phyloP scores from a whole-genome alignment of 352 stramenopile genomes.

The Aphanomyces invadans region DNA sequence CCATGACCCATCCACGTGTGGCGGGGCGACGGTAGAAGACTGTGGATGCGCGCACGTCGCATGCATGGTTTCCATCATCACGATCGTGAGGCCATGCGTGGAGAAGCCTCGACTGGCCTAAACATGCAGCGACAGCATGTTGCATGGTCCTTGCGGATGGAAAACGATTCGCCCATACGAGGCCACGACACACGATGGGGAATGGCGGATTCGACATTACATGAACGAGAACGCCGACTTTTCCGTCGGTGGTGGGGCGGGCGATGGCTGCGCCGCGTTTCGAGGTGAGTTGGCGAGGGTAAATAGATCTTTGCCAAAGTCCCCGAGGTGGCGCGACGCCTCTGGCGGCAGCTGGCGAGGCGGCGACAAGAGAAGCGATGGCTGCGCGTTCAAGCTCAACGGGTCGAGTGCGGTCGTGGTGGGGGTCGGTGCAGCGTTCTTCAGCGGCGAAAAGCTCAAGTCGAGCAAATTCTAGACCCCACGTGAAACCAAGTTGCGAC shows the following conservation, averaged over 20 bases:
- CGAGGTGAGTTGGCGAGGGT: conserved; percentile 78
- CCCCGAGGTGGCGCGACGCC: conserved; percentile 54
- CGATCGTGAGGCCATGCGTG: too few species aligned
- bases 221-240: conserved; percentile 85
- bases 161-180: too few species aligned
- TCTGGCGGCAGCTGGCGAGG: conserved; percentile 24
- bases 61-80: too few species aligned
- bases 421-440: background rate
- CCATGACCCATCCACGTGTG: too few species aligned
- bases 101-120: too few species aligned
- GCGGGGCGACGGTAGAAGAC: too few species aligned
- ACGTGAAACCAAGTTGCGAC: background rate
- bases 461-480: conserved; percentile 17
- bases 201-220: too few species aligned
- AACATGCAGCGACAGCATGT: too few species aligned
- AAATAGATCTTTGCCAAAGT: conserved; percentile 82
- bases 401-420: conserved; percentile 32
- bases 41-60: too few species aligned
- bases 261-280: conserved; percentile 29
- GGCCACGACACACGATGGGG: too few species aligned
- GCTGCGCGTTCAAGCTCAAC: conserved; percentile 10
- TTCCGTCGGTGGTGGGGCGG: conserved; percentile 27
- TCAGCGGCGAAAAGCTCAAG: conserved; percentile 7
- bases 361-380: background rate
- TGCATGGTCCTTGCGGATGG: too few species aligned